Base-by-base conservation (phyloP, 2,329 filamentous ascomycete species). In the Colletotrichum paranaense region DNA sequence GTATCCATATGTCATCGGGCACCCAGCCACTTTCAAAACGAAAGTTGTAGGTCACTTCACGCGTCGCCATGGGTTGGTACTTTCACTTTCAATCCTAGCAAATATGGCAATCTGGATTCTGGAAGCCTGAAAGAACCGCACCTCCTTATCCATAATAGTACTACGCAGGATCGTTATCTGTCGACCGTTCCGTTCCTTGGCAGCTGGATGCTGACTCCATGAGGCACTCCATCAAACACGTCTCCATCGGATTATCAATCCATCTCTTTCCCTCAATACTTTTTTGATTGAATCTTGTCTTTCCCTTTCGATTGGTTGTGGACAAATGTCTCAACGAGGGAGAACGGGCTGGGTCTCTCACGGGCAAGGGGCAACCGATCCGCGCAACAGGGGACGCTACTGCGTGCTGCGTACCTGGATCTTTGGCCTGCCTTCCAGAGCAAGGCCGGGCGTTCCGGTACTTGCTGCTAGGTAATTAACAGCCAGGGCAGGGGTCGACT, bases 361-460 rank as follows among this genome's bases (percentile, higher is more conserved):
- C 26, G n/a, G 24, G 26, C 52, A 49, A 62, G 59, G 59, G 42
- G 59, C 22, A 9, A 49, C 42, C 38, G 9, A 22, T 28, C 35
- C 42, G 42, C 19, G 42, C 42, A 49, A 49, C 42, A 64, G 55
- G 53, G 67, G n/a, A 42, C 19, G 19, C 59, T 22, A 35, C 35
- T 42, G 14, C 12, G 42, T 7, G 8, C 30, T 42, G 38, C 42
- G 42, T 49, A 49, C 8, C 42, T 49, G 42, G 19, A 49, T 49
- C 42, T 19, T 49, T 49, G 42, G 19, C 16, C 19, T 59, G 24
- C 64, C 32, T 67, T 12, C 46, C n/a, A 49, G 32, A 30, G 30
- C 16, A 35, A 49, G 59, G 53, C 70, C 66, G 66, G 66, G 46
- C 66, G 53, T 69, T 72, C 66, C 66, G 66, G 60, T 32, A 68